Percentiles rank a stretch among this genome's conserved stretches.
These are phyloP conservation scores for Tripterygium wilfordii DNA, from an alignment of 177 flowering plant species.

Conservation along the genomic window DNA sequence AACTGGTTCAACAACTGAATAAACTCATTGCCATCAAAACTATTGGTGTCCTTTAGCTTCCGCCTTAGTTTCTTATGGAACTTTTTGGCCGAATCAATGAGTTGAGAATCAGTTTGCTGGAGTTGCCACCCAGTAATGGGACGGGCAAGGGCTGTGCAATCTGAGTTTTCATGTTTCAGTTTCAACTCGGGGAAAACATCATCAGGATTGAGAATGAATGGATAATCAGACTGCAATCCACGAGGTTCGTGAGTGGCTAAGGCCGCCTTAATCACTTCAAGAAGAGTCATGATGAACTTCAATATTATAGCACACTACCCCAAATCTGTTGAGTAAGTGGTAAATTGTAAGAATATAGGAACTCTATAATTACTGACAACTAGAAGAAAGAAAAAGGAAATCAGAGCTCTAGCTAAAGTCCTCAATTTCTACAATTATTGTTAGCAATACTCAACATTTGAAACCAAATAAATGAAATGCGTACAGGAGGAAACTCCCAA, in stretches of 20 bases:
- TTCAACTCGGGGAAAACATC: slow-evolving; percentile 32
- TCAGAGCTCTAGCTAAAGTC: too few species aligned
- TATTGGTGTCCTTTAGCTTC: slow-evolving; percentile 44
- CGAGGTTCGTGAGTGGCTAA: slow-evolving; percentile 15
- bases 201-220: slow-evolving; percentile 54
- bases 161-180: slow-evolving; percentile 26
- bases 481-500: too few species aligned
- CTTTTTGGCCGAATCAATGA: slow-evolving; percentile 27
- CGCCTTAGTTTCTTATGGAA: slow-evolving; percentile 40
- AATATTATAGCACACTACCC: too few species aligned
- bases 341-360: too few species aligned
- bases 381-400: too few species aligned
- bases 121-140: slow-evolving; percentile 59
- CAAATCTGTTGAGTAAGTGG: too few species aligned
- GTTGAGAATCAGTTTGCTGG: slow-evolving; percentile 34
- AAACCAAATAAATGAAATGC: too few species aligned
- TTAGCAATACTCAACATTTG: too few species aligned
- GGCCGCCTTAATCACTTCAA: slow-evolving; percentile 55
- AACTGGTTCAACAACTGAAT: slow-evolving; percentile 31
- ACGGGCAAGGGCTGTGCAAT: slow-evolving; percentile 20
- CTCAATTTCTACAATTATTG: too few species aligned
- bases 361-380: too few species aligned
- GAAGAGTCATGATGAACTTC: slow-evolving; percentile 81
- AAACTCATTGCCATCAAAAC: slow-evolving; percentile 31
- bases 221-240: slow-evolving; percentile 23